phyloP scores from a whole-genome alignment of 257 asterid species.

The Solanum paucissectum region DNA sequence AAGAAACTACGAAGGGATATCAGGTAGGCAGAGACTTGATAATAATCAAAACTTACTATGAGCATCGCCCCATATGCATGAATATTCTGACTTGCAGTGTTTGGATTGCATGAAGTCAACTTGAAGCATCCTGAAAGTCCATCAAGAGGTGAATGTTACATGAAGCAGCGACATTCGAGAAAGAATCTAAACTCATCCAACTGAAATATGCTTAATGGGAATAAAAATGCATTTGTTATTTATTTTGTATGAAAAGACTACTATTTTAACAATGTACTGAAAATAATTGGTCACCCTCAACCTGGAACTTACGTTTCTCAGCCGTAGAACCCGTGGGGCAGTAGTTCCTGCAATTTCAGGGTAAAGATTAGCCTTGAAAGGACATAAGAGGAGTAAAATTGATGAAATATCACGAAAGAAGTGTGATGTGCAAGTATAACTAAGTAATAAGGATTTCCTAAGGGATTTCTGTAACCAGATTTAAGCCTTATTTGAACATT shows the following conservation, averaged over 20 bases:
- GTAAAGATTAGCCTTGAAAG: neutral
- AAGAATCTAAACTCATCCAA: neutral
- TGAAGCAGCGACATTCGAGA: neutral
- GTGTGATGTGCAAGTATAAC: neutral
- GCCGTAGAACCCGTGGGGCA: slow-evolving; percentile 34
- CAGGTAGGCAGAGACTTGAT: neutral
- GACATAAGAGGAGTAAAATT: neutral
- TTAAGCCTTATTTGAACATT: neutral
- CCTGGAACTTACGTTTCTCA: slow-evolving; percentile 26
- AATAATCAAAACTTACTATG: slow-evolving; percentile 2
- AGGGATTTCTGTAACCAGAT: neutral
- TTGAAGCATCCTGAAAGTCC: slow-evolving; percentile 20
- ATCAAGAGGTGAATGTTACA: neutral
- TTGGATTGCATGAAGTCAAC: slow-evolving; percentile 45
- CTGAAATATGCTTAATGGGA: neutral
- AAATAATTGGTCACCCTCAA: neutral
- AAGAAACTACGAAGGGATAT: neutral
- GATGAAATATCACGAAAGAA: neutral
- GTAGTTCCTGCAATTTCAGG: slow-evolving; percentile 24
- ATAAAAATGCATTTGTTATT: neutral
- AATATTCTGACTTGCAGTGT: slow-evolving; percentile 44
- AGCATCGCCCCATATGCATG: slow-evolving; percentile 51
- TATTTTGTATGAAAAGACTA: neutral
- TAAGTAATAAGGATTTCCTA: neutral
- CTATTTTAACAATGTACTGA: neutral